phyloP scores from a whole-genome alignment of 1,284 basidiomycete species.

The Ceratobasidium sp. region DNA sequence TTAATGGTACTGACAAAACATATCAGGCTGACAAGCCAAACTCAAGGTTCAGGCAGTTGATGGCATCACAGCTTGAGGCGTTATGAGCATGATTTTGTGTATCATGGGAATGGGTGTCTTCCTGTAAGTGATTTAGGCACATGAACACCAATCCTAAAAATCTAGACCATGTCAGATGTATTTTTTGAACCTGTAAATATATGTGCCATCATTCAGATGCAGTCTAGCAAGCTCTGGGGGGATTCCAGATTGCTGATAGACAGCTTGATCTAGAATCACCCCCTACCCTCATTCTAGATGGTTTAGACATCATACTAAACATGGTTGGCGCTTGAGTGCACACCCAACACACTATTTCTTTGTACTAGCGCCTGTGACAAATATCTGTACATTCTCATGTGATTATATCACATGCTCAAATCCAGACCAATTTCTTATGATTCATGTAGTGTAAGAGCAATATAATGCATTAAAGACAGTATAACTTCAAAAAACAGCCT shows the following conservation, averaged over 20 bases:
- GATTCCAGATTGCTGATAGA: not conserved
- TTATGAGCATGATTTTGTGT: constrained; percentile 50
- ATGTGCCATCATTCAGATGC: constrained; percentile 4
- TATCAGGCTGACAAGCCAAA: constrained; percentile 70
- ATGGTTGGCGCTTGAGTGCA: not conserved
- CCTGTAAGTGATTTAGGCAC: not conserved
- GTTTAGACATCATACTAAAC: constrained; percentile 3
- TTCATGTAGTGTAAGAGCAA: too few species aligned
- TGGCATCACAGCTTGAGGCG: constrained; percentile 86
- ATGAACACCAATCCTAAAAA: not conserved
- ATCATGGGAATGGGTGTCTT: not conserved
- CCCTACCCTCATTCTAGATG: not conserved
- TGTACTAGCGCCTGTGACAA: too few species aligned
- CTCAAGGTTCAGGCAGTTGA: constrained; percentile 84
- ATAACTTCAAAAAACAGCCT: too few species aligned
- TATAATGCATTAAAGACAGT: too few species aligned
- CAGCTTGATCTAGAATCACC: not conserved
- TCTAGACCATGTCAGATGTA: not conserved
- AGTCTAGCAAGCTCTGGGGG: not conserved
- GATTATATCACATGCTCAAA: too few species aligned
- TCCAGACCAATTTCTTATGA: too few species aligned
- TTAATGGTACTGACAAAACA: not conserved
- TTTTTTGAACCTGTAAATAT: not conserved
- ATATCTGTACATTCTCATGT: too few species aligned
- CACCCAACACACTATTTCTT: too few species aligned